Evolutionary conservation across 1,284 basidiomycete genomes (phyloP), one percentile per base, ranked within the genome.

Genomic region (Ganoderma leucocontextum): DNA sequence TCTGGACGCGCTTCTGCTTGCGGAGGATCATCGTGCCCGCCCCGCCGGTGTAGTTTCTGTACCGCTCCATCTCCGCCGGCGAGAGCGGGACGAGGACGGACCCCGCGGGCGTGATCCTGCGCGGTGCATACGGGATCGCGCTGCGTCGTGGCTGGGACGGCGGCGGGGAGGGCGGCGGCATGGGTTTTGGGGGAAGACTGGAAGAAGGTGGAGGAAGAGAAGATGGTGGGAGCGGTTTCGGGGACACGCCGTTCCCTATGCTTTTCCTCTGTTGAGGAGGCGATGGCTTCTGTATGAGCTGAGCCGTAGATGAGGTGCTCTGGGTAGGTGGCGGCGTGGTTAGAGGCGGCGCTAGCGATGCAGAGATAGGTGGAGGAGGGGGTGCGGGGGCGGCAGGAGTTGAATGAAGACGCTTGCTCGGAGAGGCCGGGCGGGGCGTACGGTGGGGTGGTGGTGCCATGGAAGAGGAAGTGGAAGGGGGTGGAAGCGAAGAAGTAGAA

Each of bases 11-110:
- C 78, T 89, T 91, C 64, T 90, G 85, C 76, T 91, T 91, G 29
- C 81, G 77, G 22, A 92, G 83, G 60, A 85, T 84, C 38, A 80
- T 80, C 4, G 88, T 82, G 60, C 91, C 92, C 55, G 82, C 81
- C 22, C 78, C 76, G 42, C 90, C 91, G 5, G 85, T 83, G 75
- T 85, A 88, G 66, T 84, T 82, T 70, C 82, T 86, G 80, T 87
- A 92, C 70, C 81, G 82, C 63, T 89, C 85, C 67, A 90, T 83
- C 78, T 94, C 92, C 53, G 83, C 83, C 13, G 80, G 82, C 2
- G 91, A 84, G 72, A 94, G 84, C 3, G 92, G 92, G 15, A 86
- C 76, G 69, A 92, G 84, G 44, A 94, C 86, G 9, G 87, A 87
- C 35, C 78, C 79, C 10, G 92, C 82, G 17, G 89, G 85, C 0